Percentiles rank a stretch among this genome's conserved stretches.
Evolutionary conservation across 352 stramenopile species (phyloP).

Genomic region (Pythium rhizo-oryzae): DNA sequence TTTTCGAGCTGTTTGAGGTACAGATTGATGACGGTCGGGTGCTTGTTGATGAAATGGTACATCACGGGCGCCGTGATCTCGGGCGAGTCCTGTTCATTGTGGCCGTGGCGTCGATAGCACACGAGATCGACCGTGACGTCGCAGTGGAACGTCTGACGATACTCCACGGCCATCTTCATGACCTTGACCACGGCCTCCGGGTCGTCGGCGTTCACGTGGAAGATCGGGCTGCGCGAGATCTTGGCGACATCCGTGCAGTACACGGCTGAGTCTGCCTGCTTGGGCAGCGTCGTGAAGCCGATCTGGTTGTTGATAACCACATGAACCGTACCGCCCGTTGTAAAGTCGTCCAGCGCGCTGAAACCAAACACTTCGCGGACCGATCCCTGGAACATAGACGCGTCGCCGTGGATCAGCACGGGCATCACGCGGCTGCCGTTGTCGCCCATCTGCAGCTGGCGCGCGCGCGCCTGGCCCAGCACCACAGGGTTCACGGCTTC

Average conservation of each 20-base stretch:
- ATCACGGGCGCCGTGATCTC: constrained; percentile 90
- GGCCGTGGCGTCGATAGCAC: constrained; percentile 98
- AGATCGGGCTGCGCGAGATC: constrained; percentile 94
- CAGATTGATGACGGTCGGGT: constrained; percentile 77
- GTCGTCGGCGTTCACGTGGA: constrained; percentile 98
- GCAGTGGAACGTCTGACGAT: constrained; percentile 90
- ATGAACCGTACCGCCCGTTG: constrained; percentile 98
- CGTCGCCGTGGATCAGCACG: constrained; percentile 98
- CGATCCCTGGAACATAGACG: constrained; percentile 88
- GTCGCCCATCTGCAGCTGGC: constrained; percentile 88
- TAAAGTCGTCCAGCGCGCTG: constrained; percentile 93
- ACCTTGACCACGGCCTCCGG: constrained; percentile 91
- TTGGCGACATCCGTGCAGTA: constrained; percentile 99
- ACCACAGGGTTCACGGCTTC: constrained; percentile 99
- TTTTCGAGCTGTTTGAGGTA: constrained; percentile 75
- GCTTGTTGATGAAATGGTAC: constrained; percentile 91
- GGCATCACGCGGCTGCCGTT: constrained; percentile 92
- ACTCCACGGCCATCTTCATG: constrained; percentile 93
- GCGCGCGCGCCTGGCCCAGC: constrained; percentile 94
- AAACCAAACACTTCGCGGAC: constrained; percentile 86
- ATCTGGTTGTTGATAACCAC: constrained; percentile 99
- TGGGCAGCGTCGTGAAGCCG: constrained; percentile 98
- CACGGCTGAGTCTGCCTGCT: constrained; percentile 95
- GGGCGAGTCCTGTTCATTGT: constrained; percentile 97
- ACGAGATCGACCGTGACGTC: constrained; percentile 99